Base-by-base conservation (phyloP, 2,329 filamentous ascomycete genomes). In the Coniochaeta prunicola region DNA sequence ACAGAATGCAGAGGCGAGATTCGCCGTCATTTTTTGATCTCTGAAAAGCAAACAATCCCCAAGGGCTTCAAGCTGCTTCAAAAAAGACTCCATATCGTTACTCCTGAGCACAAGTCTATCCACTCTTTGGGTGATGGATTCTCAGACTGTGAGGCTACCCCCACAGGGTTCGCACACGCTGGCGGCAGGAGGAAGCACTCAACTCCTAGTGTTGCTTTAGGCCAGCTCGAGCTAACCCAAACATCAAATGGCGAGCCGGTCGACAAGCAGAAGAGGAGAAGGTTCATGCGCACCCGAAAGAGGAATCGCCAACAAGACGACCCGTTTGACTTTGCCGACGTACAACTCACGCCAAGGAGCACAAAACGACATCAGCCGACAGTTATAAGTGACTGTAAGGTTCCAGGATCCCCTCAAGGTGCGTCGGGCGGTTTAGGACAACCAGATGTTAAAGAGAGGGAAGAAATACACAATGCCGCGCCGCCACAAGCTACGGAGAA, bases 41-140 rank as follows among this genome's bases (percentile, higher is more conserved):
- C 65, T 38, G 60, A 64, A 54, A 64, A 60, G 19, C 19, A 19
- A 15, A 54, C 58, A 2, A 57, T 61, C 5, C 42, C 62, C 4
- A 55, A 59, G n/a, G 64, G 63, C 4, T 66, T 61, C 54, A 68
- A 68, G 55, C 58, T 62, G 36, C 56, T 67, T n/a, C 62, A 62
- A 53, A 54, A 53, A 10, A 58, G 42, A 7, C 12, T 55, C 4
- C 38, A 50, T 17, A 34, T 26, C 26, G 38, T 30, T 4, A 38
- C 30, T 5, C 42, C 26, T 4, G n/a, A 21, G 0, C 31, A 7
- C n/a, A 13, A 17, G 9, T 40, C 36, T 12, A 50, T 42, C 2
- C 60, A 60, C 31, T 48, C 40, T 6, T 58, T 57, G 3, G 65
- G 64, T 6, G 65, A 67, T 17, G 65, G 65, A 1, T 67, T 67